Evolutionary conservation across 768 basidiomycete species (phyloP).

Genomic region (Pisolithus sp.): DNA sequence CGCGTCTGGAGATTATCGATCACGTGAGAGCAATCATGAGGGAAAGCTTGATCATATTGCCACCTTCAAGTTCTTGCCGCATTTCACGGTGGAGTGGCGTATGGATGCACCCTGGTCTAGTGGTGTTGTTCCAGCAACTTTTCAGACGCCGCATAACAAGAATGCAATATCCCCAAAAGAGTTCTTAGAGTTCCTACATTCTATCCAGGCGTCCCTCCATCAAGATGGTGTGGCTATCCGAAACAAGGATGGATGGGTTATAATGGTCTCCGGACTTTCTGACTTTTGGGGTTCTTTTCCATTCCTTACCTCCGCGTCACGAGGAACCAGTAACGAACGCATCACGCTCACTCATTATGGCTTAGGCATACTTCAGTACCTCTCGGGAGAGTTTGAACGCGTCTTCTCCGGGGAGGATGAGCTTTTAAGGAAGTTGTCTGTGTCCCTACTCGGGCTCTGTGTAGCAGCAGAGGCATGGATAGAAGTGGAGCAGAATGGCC

Average conservation of each 20-base stretch:
- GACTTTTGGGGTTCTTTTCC: conserved; percentile 53
- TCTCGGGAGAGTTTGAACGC: conserved; percentile 43
- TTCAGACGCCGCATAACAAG: conserved; percentile 25
- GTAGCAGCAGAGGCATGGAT: conserved; percentile 54
- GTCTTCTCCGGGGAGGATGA: conserved; percentile 42
- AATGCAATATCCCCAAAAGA: conserved; percentile 27
- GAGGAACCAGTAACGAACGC: conserved; percentile 53
- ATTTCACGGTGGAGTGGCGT: conserved; percentile 12
- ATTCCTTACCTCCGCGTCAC: conserved; percentile 42
- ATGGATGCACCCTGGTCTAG: conserved; percentile 25
- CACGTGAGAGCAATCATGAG: too few relatives aligned
- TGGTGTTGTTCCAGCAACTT: conserved; percentile 21
- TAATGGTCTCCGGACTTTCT: conserved; percentile 44
- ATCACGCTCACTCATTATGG: conserved; percentile 48
- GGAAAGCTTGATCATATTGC: too few relatives aligned
- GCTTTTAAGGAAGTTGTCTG: conserved; percentile 44
- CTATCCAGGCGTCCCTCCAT: conserved; percentile 32
- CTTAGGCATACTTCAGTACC: conserved; percentile 47
- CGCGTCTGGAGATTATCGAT: not conserved
- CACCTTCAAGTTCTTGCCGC: too few relatives aligned
- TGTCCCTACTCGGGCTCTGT: conserved; percentile 48
- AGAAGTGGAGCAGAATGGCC: conserved; percentile 35
- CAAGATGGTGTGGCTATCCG: conserved; percentile 26
- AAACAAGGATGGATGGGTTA: conserved; percentile 42
- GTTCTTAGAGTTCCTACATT: conserved; percentile 39